These are phyloP conservation scores for Fusarium sp. DNA, from an alignment of 2,329 filamentous ascomycete species.

Conservation along the genomic window DNA sequence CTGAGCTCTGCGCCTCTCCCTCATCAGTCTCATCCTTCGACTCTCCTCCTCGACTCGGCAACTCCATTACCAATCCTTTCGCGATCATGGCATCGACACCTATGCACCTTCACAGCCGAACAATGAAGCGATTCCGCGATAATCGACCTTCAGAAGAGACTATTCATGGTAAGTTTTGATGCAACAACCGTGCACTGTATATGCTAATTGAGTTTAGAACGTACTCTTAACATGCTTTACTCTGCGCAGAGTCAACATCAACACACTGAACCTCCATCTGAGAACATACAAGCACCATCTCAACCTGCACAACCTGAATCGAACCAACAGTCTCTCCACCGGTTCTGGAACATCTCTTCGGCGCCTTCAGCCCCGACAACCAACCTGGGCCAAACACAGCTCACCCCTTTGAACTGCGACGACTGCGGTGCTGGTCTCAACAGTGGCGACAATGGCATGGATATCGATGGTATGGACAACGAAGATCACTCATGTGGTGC, in stretches of 20 bases:
- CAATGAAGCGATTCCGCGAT: conserved; percentile 69
- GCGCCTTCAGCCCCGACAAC: conserved; percentile 44
- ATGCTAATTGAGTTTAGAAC: conserved; percentile 53
- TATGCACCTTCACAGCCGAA: conserved; percentile 63
- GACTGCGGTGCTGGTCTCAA: conserved; percentile 58
- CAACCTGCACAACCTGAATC: conserved; percentile 10
- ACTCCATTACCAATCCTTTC: conserved; percentile 45
- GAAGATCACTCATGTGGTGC: conserved; percentile 54
- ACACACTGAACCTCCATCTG: not conserved
- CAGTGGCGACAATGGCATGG: conserved; percentile 47
- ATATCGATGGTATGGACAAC: conserved; percentile 47
- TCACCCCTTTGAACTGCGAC: conserved; percentile 56
- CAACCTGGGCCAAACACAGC: conserved; percentile 14
- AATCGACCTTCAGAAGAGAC: conserved; percentile 64
- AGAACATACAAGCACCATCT: conserved; percentile 15
- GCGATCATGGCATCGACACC: conserved; percentile 48
- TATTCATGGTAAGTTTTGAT: conserved; percentile 60
- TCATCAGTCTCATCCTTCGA: conserved; percentile 56
- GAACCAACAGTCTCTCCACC: conserved; percentile 64
- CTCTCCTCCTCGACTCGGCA: conserved; percentile 45
- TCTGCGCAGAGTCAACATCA: conserved; percentile 58
- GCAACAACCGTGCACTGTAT: not conserved
- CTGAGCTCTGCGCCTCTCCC: conserved; percentile 61
- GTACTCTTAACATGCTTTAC: conserved; percentile 67
- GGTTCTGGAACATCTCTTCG: conserved; percentile 67